These are phyloP conservation scores for Syncephalastrum monosporum DNA, from an alignment of 371 early-diverging fungal species.

Conservation along the genomic window DNA sequence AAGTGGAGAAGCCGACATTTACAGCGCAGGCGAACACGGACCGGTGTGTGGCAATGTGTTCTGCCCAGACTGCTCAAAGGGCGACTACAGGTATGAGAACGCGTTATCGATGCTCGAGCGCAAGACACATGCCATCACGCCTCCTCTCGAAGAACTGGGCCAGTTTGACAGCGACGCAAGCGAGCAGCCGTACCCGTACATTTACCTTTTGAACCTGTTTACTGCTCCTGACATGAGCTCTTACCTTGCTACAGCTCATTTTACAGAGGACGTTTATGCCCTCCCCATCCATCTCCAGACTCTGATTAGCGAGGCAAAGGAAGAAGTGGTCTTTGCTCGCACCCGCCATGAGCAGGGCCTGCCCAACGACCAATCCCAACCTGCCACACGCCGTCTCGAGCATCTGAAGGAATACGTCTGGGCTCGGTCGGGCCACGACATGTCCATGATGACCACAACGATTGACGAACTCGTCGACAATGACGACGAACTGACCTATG, in stretches of 20 bases:
- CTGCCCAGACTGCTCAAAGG: no score
- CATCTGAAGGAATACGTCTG: conserved; percentile 21
- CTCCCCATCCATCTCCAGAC: conserved; percentile 35
- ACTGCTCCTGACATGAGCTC: conserved; percentile 36
- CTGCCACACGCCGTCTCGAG: conserved; percentile 25
- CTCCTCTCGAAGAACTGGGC: conserved; percentile 10
- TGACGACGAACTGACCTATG: conserved; percentile 14
- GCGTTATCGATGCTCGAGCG: conserved; percentile 9
- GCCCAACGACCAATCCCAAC: conserved; percentile 1
- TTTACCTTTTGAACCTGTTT: conserved; percentile 33
- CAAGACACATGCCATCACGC: conserved; percentile 12
- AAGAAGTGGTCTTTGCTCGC: conserved; percentile 28
- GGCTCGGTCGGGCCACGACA: conserved; percentile 20
- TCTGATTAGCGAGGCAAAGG: conserved; percentile 39
- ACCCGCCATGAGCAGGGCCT: conserved; percentile 5
- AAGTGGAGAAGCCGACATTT: no score
- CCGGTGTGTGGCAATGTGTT: no score
- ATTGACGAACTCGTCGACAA: conserved; percentile 9
- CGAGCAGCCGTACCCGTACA: conserved; percentile 20
- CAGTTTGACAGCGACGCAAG: not conserved
- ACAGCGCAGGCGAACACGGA: no score
- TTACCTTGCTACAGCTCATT: conserved; percentile 26
- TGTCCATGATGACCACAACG: conserved; percentile 2
- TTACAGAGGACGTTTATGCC: conserved; percentile 35
- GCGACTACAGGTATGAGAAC: no score